A percentile compares a stretch with the other conserved stretches of the same genome.
These are phyloP conservation scores for Mollisiaceae sp. DNA, from an alignment of 2,329 filamentous ascomycete species.

Conservation along the genomic window DNA sequence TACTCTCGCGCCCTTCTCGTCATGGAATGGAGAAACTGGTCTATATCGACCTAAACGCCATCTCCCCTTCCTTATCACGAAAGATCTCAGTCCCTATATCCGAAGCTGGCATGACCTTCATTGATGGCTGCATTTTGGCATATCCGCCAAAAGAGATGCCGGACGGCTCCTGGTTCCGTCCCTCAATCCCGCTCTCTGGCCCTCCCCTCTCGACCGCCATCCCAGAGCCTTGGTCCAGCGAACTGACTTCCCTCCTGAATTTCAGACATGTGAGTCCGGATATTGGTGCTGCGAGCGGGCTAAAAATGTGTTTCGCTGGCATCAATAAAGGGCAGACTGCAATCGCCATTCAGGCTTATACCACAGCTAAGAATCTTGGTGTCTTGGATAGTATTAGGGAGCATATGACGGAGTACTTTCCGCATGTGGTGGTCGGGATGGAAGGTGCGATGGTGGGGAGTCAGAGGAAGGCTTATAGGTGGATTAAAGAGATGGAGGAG, in stretches of 20 bases:
- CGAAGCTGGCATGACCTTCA: conserved; percentile 43
- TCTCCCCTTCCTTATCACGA: conserved; percentile 58
- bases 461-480: conserved; percentile 70
- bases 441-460: conserved; percentile 18
- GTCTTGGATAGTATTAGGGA: conserved; percentile 51
- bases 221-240: conserved; percentile 26
- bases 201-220: conserved; percentile 42
- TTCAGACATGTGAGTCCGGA: conserved; percentile 51
- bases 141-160: conserved; percentile 47
- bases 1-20: conserved; percentile 32
- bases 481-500: conserved; percentile 77
- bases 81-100: conserved; percentile 47
- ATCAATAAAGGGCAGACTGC: conserved; percentile 68
- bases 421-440: conserved; percentile 6
- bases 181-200: conserved; percentile 53
- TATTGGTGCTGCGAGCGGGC: conserved; percentile 59
- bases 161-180: conserved; percentile 31
- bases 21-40: conserved; percentile 46
- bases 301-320: conserved; percentile 69
- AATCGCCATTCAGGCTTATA: conserved; percentile 70
- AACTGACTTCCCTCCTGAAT: conserved; percentile 51
- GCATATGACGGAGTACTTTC: conserved; percentile 22
- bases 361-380: conserved; percentile 67
- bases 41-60: conserved; percentile 68
- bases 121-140: conserved; percentile 64